A percentile compares a stretch with the other conserved stretches of the same genome.
Conservation (phyloP, 768 basidiomycete genomes). For the Lactarius hatsudake region DNA sequence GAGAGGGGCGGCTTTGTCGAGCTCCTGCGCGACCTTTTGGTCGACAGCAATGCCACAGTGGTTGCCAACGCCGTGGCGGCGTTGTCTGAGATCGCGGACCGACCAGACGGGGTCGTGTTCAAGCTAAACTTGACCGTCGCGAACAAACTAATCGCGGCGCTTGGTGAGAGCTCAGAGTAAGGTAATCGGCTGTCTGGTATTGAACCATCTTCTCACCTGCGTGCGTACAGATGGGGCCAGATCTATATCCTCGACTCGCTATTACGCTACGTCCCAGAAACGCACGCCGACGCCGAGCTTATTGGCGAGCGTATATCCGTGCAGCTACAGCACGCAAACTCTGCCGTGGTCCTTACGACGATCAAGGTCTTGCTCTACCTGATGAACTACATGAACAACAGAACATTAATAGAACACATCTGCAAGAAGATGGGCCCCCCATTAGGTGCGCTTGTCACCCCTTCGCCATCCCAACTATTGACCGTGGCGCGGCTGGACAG, state of each 20-base stretch:
- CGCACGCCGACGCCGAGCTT: constrained; percentile 82
- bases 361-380: constrained; percentile 94
- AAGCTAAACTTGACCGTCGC: constrained; percentile 84
- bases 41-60: constrained; percentile 94
- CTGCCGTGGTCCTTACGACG: constrained; percentile 97
- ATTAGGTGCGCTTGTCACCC: constrained; percentile 54
- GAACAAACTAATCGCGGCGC: constrained; percentile 84
- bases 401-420: constrained; percentile 78
- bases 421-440: constrained; percentile 99
- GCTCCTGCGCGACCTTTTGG: constrained; percentile 85
- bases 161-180: constrained; percentile 96
- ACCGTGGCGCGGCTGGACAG: constrained; percentile 40
- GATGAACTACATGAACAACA: constrained; percentile 99
- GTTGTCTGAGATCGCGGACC: constrained; percentile 93
- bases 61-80: constrained; percentile 97
- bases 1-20: constrained; percentile 91
- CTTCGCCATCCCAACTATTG: constrained; percentile 10
- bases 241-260: constrained; percentile 96
- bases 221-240: constrained; percentile 83
- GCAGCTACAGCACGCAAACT: constrained; percentile 96
- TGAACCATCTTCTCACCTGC: constrained; percentile 11
- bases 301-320: constrained; percentile 95
- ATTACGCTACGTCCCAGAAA: constrained; percentile 89
- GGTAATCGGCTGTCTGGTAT: constrained; percentile 35
- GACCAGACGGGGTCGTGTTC: constrained; percentile 92